Evolutionary conservation across 1,284 basidiomycete species (phyloP).

Genomic region (Tilletiopsis washingtonensis): DNA sequence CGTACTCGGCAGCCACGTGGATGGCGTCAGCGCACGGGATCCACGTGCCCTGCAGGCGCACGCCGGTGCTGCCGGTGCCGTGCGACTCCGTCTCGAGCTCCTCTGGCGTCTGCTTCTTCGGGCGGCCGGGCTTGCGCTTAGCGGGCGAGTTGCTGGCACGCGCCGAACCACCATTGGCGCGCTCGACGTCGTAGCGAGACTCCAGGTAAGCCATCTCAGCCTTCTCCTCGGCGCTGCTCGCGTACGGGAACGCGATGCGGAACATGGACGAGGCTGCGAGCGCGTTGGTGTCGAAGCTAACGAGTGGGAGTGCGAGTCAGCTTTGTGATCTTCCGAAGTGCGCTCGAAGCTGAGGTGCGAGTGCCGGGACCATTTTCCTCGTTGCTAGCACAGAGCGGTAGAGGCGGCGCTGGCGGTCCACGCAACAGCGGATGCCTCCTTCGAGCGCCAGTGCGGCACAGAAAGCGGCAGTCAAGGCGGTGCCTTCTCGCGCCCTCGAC

Average conservation of each 20-base stretch:
- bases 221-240: slow-evolving; percentile 70
- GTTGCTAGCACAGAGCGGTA: too few species aligned
- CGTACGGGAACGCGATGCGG: slow-evolving; percentile 85
- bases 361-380: too few species aligned
- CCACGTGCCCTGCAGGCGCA: slow-evolving; percentile 80
- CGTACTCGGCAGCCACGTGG: slow-evolving; percentile 59
- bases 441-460: too few species aligned
- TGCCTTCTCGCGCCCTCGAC: too few species aligned
- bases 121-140: slow-evolving; percentile 18
- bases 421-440: too few species aligned
- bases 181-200: slow-evolving; percentile 65
- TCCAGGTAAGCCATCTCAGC: slow-evolving; percentile 76
- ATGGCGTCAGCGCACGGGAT: slow-evolving; percentile 66
- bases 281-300: slow-evolving; percentile 92
- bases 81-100: slow-evolving; percentile 16
- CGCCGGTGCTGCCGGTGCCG: slow-evolving; percentile 40
- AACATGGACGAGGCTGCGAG: slow-evolving; percentile 96
- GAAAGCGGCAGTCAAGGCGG: too few species aligned
- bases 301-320: too few species aligned
- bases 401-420: too few species aligned
- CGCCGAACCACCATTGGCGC: slow-evolving; percentile 68
- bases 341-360: not conserved
- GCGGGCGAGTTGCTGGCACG: slow-evolving; percentile 48
- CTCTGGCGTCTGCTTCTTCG: slow-evolving; percentile 15
- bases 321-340: not conserved